Evolutionary conservation across 371 early-diverging fungal species (phyloP), one percentile per base, ranked within the genome.

Genomic region (Zychaea mexicana): DNA sequence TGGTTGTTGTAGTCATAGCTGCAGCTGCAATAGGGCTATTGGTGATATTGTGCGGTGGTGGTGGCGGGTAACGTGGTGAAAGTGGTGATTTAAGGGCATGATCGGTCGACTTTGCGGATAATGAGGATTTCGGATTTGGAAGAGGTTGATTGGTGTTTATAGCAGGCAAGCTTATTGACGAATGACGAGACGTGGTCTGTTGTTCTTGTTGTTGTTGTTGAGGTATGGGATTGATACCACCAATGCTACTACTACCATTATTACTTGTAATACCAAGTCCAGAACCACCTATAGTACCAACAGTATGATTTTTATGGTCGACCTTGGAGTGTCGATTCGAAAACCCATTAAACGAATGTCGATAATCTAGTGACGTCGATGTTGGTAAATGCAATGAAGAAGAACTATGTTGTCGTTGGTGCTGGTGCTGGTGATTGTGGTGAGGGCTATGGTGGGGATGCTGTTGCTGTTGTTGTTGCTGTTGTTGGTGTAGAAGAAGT

Each of bases 341-440:
- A 62, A 61, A 67, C 4, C 67, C 67, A 27, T 62, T 61, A 28
- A 67, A 67, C 13, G 67, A 67, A 53, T 62, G 67, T 4, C 62
- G 67, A 52, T 62, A 62, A 57, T 67, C 67, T 33, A 61, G 46
- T 6, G 56, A 28, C 22, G 66, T 24, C n/a, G n/a, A n/a, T 3
- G 36, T 49, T 10, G 31, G 49, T 56, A 49, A 24, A 32, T 21
- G 53, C 33, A 62, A 57, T 0, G 42, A n/a, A n/a, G n/a, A n/a
- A n/a, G n/a, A 12, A 6, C 42, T 15, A 42, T 42, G 7, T 15
- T 17, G 36, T 15, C 2, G 42, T 42, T 39, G 39, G 10, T 39
- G 39, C 2, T 42, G 42, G n/a, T 17, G 36, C 15, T 6, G 42
- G 13, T 39, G 39, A 15, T 39, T 12, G 4, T 42, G 42, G 1